A percentile compares a stretch with the other conserved stretches of the same genome.
These are phyloP conservation scores for Saccharomyces mikatae DNA, from an alignment of 805 yeast genomes.

Conservation along the genomic window DNA sequence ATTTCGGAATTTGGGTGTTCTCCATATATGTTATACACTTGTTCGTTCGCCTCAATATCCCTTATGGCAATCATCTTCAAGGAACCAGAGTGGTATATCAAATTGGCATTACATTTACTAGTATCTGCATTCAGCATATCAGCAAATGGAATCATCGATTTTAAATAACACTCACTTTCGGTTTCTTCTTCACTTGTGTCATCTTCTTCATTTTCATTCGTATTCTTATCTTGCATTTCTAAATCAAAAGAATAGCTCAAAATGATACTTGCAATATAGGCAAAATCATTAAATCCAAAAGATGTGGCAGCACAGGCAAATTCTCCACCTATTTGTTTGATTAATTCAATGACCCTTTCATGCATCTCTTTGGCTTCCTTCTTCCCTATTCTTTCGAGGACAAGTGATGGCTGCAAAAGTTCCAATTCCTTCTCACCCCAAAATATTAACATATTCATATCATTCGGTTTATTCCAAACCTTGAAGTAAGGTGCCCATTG, in stretches of 20 bases:
- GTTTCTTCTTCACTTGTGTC: conserved; percentile 35
- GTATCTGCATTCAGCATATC: conserved; percentile 88
- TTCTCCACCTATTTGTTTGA: conserved; percentile 26
- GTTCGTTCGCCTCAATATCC: conserved; percentile 55
- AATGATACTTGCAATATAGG: conserved; percentile 66
- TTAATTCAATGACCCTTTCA: conserved; percentile 26
- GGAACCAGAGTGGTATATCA: conserved; percentile 40
- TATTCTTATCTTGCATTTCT: conserved; percentile 33
- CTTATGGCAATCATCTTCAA: conserved; percentile 68
- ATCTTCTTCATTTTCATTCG: conserved; percentile 29
- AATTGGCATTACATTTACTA: conserved; percentile 61
- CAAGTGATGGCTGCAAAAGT: conserved; percentile 58
- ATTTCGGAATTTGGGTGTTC: conserved; percentile 89
- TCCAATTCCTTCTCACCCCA: conserved; percentile 63
- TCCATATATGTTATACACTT: conserved; percentile 82
- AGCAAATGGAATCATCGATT: conserved; percentile 90
- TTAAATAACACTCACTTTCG: conserved; percentile 35
- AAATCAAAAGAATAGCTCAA: conserved; percentile 91
- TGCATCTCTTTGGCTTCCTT: conserved; percentile 58
- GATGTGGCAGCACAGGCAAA: conserved; percentile 20
- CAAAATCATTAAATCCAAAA: conserved; percentile 51
- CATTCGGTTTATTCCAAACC: conserved; percentile 49
- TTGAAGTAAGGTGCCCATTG: conserved; percentile 66
- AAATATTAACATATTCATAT: conserved; percentile 63
- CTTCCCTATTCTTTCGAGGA: conserved; percentile 63